A percentile compares a stretch with the other conserved stretches of the same genome.
phyloP scores from a whole-genome alignment of 1,284 basidiomycete species.

The Entoloma clypeatum region DNA sequence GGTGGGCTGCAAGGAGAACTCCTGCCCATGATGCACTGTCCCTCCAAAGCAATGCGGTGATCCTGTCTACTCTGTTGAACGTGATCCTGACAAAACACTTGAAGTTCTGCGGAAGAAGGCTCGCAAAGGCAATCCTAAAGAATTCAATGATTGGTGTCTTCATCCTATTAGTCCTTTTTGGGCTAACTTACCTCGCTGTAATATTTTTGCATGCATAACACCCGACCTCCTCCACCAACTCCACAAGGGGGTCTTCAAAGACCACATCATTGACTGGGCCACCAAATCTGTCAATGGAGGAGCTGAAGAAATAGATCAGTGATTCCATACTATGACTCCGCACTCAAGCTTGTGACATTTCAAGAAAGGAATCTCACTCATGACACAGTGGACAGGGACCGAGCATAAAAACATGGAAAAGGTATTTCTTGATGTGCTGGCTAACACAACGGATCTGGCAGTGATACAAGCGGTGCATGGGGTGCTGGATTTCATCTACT shows the following conservation, averaged over 20 bases:
- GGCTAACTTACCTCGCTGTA: neutral
- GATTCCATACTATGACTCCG: neutral
- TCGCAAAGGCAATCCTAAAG: conserved; percentile 6
- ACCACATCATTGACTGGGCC: conserved; percentile 27
- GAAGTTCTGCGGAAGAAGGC: neutral
- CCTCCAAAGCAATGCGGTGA: neutral
- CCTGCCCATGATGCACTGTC: conserved; percentile 23
- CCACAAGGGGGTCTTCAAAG: conserved; percentile 36
- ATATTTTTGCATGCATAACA: conserved; percentile 2
- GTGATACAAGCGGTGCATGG: neutral
- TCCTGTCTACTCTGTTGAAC: neutral
- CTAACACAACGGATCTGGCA: neutral
- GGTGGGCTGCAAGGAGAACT: conserved; percentile 29
- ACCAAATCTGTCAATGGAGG: neutral
- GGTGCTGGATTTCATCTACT: conserved; percentile 6
- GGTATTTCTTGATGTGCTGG: conserved; percentile 5
- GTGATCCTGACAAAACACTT: neutral
- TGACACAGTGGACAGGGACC: conserved; percentile 6
- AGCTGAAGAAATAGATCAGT: neutral
- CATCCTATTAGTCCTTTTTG: conserved; percentile 13
- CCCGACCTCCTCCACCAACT: conserved; percentile 28
- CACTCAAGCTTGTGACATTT: conserved; percentile 2
- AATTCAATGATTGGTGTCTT: conserved; percentile 15
- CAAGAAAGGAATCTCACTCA: conserved; percentile 6
- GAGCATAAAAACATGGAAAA: conserved; percentile 4